Evolutionary conservation across 768 basidiomycete genomes (phyloP).

Genomic region (Lepiota subincarnata): DNA sequence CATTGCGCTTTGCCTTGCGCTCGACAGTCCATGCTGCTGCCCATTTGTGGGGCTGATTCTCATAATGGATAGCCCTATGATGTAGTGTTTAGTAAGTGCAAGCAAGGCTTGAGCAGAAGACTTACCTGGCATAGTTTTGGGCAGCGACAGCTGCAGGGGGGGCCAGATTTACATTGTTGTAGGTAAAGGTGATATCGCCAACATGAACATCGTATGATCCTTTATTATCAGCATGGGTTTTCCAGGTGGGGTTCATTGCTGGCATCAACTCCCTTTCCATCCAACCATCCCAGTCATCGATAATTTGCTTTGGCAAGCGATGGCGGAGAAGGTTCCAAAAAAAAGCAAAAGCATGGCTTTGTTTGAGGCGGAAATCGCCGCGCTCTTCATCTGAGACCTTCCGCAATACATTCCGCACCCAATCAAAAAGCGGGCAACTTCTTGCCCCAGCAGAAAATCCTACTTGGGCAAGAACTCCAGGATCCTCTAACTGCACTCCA

Average conservation of each 20-base stretch:
- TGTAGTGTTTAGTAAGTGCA: not conserved
- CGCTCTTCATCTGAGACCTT: not conserved
- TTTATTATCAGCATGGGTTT: not conserved
- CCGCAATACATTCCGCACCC: constrained; percentile 14
- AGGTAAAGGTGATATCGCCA: not conserved
- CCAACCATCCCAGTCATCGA: constrained; percentile 6
- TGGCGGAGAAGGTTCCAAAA: constrained; percentile 13
- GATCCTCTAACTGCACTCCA: constrained; percentile 17
- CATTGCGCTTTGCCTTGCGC: not conserved
- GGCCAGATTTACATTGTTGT: constrained; percentile 14
- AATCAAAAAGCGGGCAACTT: constrained; percentile 13
- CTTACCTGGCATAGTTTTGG: constrained; percentile 16
- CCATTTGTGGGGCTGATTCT: constrained; percentile 16
- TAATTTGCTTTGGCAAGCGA: constrained; percentile 12
- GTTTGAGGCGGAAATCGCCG: constrained; percentile 1
- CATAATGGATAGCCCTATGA: constrained; percentile 13
- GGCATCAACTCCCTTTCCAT: not conserved
- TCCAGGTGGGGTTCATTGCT: constrained; percentile 2
- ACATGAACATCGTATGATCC: not conserved
- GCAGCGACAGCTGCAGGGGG: constrained; percentile 16
- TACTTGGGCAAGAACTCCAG: constrained; percentile 11
- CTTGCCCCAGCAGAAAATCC: constrained; percentile 15
- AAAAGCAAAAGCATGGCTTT: constrained; percentile 12
- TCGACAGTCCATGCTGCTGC: constrained; percentile 12
- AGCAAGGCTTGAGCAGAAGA: not conserved